Base-by-base conservation (phyloP, 1,284 basidiomycete species). In the Heterobasidion parviporum region DNA sequence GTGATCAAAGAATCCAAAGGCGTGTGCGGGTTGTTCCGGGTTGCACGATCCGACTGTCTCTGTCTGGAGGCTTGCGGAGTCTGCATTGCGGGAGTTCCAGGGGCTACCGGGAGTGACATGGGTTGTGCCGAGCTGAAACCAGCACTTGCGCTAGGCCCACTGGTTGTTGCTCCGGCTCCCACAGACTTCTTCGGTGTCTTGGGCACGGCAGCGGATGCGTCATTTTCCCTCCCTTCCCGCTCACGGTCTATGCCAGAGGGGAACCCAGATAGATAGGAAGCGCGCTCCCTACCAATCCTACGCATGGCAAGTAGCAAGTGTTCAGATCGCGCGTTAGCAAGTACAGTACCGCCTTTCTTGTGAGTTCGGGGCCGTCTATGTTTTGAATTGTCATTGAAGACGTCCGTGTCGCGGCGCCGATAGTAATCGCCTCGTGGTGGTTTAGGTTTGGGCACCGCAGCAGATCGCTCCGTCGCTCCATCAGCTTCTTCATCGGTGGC, bases 281-380 rank as follows among this genome's bases (percentile, higher is more conserved):
- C 78, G 8, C 82, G 74, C 57, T 78, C 72, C 14, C 77, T 73
- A 3, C 83, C 83, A 8, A 85, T 71, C 54, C 71, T 78, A 14
- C 80, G 74, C 2, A 82, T 79, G 0, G 83, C 83, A 15, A 82
- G 70, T 3, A 87, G 70, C 15, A 85, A 64, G 61, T 82, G 82
- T 60, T 86, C 83, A 0, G 78, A 70, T 16, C 81, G 75, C 1
- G 83, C 84, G 59, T 86, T 83, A 0, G 79, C 72, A 5, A 76
- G 70, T 0, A 78, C 52, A 53, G 53, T 43, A 26, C 51, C 51
- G 34, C 57, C 55, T 46, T 57, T 59, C 53, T 57, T 62, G 41
- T 55, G 57, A 8, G 33, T 6, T 32, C 34, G 45, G n/a, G 45
- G 60, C 47, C 43, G 55, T 57, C 36, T 58, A 51, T 55, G 60